phyloP scores from a whole-genome alignment of 169 alveolate species.

The Eimeria zaria region DNA sequence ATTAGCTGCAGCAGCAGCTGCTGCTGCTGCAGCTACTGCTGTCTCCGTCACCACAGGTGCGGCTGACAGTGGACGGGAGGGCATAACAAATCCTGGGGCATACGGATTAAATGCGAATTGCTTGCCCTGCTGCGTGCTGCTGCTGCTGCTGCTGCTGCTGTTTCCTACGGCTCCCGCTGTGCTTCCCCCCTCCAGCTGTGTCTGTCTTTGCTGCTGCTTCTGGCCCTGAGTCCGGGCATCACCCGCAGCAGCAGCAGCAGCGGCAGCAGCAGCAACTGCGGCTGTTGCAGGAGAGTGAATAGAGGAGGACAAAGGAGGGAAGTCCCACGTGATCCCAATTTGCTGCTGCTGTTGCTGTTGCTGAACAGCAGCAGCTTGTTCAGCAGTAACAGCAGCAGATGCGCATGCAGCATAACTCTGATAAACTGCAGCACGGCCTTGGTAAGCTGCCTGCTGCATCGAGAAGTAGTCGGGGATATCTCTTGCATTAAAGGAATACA shows the following conservation, averaged over 20 bases:
- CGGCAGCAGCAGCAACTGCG: conserved; percentile 6
- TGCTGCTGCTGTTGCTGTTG: conserved; percentile 24
- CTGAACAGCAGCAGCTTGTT: conserved; percentile 23
- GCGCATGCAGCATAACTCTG: conserved; percentile 69
- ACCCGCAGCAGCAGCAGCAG: conserved; percentile 35
- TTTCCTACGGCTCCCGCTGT: conserved; percentile 23
- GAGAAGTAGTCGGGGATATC: conserved; percentile 54
- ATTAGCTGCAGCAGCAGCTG: conserved; percentile 17
- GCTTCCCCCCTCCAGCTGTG: background rate
- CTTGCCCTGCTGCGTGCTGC: conserved; percentile 18
- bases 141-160: conserved; percentile 24
- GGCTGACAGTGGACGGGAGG: conserved; percentile 2
- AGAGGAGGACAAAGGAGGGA: conserved; percentile 45
- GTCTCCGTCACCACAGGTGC: background rate
- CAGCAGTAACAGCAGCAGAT: conserved; percentile 44
- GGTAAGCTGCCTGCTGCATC: conserved; percentile 64
- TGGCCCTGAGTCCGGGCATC: background rate
- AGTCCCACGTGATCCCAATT: conserved; percentile 17
- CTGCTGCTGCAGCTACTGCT: conserved; percentile 2
- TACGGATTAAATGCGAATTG: conserved; percentile 38
- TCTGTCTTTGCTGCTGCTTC: conserved; percentile 21
- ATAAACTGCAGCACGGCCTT: conserved; percentile 47
- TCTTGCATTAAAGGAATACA: conserved; percentile 28
- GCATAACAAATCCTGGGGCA: conserved; percentile 54
- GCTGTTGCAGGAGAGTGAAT: background rate